phyloP scores from a whole-genome alignment of 228 moss, liverwort and hornwort genomes.

The Sphagnum fallax region DNA sequence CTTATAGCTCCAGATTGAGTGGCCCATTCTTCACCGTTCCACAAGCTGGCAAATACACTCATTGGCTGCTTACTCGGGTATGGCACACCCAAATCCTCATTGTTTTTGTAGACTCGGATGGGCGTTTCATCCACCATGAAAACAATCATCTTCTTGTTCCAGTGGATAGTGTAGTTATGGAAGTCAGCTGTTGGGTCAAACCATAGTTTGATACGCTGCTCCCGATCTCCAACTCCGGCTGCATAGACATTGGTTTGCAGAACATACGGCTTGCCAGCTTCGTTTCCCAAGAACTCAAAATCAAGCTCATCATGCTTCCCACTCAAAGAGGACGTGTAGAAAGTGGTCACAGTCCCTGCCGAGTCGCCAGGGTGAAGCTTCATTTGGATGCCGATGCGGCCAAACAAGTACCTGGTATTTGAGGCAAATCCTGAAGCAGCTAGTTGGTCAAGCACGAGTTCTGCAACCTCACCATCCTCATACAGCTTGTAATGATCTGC shows the following conservation, averaged over 20 bases:
- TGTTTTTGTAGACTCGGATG: slow-evolving; percentile 67
- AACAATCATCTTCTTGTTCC: slow-evolving; percentile 67
- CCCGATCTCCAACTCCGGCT: slow-evolving; percentile 74
- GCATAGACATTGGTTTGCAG: slow-evolving; percentile 89
- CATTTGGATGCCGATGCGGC: slow-evolving; percentile 43
- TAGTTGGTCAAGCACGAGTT: slow-evolving; percentile 29
- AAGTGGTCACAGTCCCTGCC: slow-evolving; percentile 54
- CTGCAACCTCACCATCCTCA: slow-evolving; percentile 34
- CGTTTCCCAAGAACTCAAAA: slow-evolving; percentile 84
- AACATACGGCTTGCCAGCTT: slow-evolving; percentile 66
- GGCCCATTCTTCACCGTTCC: slow-evolving; percentile 93
- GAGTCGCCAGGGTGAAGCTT: slow-evolving; percentile 56
- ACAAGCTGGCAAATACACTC: slow-evolving; percentile 80
- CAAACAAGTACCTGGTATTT: slow-evolving; percentile 46
- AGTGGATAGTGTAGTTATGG: slow-evolving; percentile 75
- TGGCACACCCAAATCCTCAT: slow-evolving; percentile 61
- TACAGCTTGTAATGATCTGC: slow-evolving; percentile 39
- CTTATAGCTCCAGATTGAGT: slow-evolving; percentile 76
- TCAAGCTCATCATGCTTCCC: slow-evolving; percentile 80
- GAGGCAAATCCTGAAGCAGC: slow-evolving; percentile 56
- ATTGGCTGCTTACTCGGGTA: slow-evolving; percentile 64
- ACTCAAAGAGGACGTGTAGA: slow-evolving; percentile 59
- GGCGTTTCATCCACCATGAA: slow-evolving; percentile 82
- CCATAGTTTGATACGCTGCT: slow-evolving; percentile 87
- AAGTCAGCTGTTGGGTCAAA: slow-evolving; percentile 79